Percentiles rank a stretch among this genome's conserved stretches.
Conservation (phyloP, 1,139 yeast genomes). For the Wickerhamomyces sp. region DNA sequence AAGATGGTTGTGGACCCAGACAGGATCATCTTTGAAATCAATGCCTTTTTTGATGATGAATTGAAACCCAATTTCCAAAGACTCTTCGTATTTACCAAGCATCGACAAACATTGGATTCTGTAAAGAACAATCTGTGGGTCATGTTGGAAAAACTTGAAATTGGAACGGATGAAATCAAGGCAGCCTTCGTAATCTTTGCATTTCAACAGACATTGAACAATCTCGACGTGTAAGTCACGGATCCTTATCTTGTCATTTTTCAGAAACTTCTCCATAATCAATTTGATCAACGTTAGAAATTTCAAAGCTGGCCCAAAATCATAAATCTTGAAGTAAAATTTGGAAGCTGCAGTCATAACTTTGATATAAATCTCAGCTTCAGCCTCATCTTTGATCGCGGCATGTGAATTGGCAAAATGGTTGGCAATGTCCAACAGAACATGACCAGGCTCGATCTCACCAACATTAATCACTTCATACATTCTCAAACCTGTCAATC, state of each 20-base stretch:
- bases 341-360: constrained; percentile 10
- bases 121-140: constrained; percentile 23
- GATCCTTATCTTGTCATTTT: not conserved
- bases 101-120: constrained; percentile 38
- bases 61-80: constrained; percentile 33
- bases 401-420: constrained; percentile 14
- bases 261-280: constrained; percentile 3
- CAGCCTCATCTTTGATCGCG: constrained; percentile 5
- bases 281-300: constrained; percentile 7
- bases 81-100: constrained; percentile 31
- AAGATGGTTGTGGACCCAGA: constrained; percentile 25
- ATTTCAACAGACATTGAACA: constrained; percentile 11
- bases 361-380: constrained; percentile 9
- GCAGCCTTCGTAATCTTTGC: constrained; percentile 6
- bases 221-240: constrained; percentile 12
- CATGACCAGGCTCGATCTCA: constrained; percentile 5
- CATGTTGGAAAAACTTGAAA: constrained; percentile 8
- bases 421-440: constrained; percentile 15
- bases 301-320: constrained; percentile 14
- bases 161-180: constrained; percentile 13
- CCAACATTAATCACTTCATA: constrained; percentile 19
- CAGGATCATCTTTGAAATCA: constrained; percentile 25
- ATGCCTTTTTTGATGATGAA: constrained; percentile 30
- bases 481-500: constrained; percentile 39
- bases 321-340: constrained; percentile 13